Percentiles rank a stretch among this genome's conserved stretches.
These are phyloP conservation scores for Beauveria australis DNA, from an alignment of 2,329 filamentous ascomycete genomes.

Conservation along the genomic window DNA sequence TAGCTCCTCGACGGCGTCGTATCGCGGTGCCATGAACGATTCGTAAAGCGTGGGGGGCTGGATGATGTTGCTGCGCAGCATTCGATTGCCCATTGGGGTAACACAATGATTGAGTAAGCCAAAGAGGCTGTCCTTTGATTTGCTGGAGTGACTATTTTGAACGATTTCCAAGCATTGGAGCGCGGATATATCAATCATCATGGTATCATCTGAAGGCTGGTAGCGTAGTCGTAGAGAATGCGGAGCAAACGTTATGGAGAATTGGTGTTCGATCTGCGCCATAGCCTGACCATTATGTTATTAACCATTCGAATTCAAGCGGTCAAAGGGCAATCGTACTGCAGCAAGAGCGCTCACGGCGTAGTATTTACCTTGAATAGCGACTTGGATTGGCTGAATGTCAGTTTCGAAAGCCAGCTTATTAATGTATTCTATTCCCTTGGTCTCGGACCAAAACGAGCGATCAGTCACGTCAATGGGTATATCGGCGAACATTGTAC, in stretches of 20 bases:
- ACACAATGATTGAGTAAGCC: slow-evolving; percentile 76
- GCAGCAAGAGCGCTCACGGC: slow-evolving; percentile 79
- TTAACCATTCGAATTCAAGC: slow-evolving; percentile 8
- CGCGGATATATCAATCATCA: slow-evolving; percentile 91
- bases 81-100: slow-evolving; percentile 80
- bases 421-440: slow-evolving; percentile 70
- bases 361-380: slow-evolving; percentile 76
- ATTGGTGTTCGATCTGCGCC: slow-evolving; percentile 68
- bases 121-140: slow-evolving; percentile 75
- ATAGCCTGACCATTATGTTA: slow-evolving; percentile 48
- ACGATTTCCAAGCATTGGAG: slow-evolving; percentile 83
- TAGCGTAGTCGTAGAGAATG: slow-evolving; percentile 82
- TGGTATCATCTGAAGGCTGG: slow-evolving; percentile 79
- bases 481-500: slow-evolving; percentile 15
- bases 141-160: slow-evolving; percentile 70
- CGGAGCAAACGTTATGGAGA: slow-evolving; percentile 60
- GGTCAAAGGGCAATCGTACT: slow-evolving; percentile 39
- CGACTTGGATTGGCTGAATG: slow-evolving; percentile 70
- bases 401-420: slow-evolving; percentile 74
- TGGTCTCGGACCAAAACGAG: slow-evolving; percentile 73
- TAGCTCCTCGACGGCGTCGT: slow-evolving; percentile 77
- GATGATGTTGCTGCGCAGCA: slow-evolving; percentile 77
- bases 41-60: slow-evolving; percentile 71
- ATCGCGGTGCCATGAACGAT: slow-evolving; percentile 60
- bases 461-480: slow-evolving; percentile 53